phyloP scores from a whole-genome alignment of 352 stramenopile species.

The Pythium chondricola region DNA sequence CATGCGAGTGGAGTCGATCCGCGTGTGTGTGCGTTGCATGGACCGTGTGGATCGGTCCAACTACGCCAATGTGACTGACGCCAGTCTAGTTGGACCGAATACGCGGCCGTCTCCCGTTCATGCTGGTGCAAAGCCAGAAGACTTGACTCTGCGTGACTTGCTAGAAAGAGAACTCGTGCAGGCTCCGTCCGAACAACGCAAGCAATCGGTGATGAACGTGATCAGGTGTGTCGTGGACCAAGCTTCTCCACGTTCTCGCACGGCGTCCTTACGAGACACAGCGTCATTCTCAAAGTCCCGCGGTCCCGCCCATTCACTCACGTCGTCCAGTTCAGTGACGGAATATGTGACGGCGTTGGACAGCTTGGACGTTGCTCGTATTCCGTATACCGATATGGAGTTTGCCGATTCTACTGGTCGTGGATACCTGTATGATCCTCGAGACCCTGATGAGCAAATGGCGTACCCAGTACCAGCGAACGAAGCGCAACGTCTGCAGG shows the following conservation, averaged over 20 bases:
- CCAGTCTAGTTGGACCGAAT: constrained; percentile 14
- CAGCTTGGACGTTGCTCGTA: constrained; percentile 8
- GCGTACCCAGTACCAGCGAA: constrained; percentile 26
- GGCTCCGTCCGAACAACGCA: constrained; percentile 24
- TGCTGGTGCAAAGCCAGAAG: too few species aligned
- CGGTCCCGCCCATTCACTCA: neutral
- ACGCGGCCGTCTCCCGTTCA: too few species aligned
- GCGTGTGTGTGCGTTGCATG: constrained; percentile 48
- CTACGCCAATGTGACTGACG: constrained; percentile 23
- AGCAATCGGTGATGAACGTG: constrained; percentile 36
- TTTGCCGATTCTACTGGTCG: constrained; percentile 37
- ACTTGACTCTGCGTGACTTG: too few species aligned
- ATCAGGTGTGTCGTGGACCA: constrained; percentile 46
- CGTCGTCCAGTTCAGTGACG: neutral
- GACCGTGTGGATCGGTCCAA: constrained; percentile 42
- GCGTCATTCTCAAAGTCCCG: neutral
- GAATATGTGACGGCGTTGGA: neutral
- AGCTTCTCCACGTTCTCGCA: neutral
- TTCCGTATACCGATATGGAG: constrained; percentile 29
- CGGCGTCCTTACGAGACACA: neutral
- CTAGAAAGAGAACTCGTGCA: too few species aligned
- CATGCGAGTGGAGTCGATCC: constrained; percentile 17
- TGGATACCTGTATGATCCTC: constrained; percentile 27
- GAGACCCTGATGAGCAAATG: constrained; percentile 21
- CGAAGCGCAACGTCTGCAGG: constrained; percentile 38